Percentiles rank a stretch among this genome's conserved stretches.
These are phyloP conservation scores for Phyllosticta capitalensis DNA, from an alignment of 2,329 filamentous ascomycete species.

Conservation along the genomic window DNA sequence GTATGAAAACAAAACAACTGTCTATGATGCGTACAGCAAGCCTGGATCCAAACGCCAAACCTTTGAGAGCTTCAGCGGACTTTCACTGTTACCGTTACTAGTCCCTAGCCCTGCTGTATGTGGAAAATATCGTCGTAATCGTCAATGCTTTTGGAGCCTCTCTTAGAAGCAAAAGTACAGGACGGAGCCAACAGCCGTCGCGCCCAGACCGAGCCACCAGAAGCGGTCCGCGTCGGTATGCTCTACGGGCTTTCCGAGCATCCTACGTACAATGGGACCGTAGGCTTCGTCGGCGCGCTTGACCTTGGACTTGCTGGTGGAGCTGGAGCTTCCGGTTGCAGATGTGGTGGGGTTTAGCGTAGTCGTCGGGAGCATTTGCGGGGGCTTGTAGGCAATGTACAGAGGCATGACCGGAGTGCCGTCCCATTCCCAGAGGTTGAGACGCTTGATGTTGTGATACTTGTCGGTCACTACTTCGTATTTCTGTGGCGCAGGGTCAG, in stretches of 20 bases:
- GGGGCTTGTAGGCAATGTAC: conserved; percentile 54
- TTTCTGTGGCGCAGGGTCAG: conserved; percentile 21
- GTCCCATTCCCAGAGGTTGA: conserved; percentile 56
- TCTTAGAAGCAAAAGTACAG: conserved; percentile 37
- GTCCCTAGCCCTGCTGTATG: not conserved
- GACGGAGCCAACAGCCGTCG: conserved; percentile 39
- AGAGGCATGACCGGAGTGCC: conserved; percentile 58
- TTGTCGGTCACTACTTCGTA: conserved; percentile 44
- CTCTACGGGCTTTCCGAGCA: conserved; percentile 22
- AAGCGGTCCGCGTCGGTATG: conserved; percentile 34
- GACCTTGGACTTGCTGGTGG: conserved; percentile 27
- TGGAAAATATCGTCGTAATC: not conserved
- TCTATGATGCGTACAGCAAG: not conserved
- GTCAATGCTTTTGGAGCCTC: not conserved
- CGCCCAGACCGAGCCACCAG: conserved; percentile 42
- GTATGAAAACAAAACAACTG: not conserved
- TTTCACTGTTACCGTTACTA: not conserved
- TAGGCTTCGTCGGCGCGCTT: conserved; percentile 25
- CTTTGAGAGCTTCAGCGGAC: not conserved
- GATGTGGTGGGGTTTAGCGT: conserved; percentile 50
- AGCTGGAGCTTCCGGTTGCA: conserved; percentile 23
- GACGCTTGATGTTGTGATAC: conserved; percentile 52
- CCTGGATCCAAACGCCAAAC: not conserved
- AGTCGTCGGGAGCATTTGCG: conserved; percentile 59
- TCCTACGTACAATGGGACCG: conserved; percentile 33